These are phyloP conservation scores for Plasmodium reichenowi DNA, from an alignment of 169 alveolate genomes.

Conservation along the genomic window DNA sequence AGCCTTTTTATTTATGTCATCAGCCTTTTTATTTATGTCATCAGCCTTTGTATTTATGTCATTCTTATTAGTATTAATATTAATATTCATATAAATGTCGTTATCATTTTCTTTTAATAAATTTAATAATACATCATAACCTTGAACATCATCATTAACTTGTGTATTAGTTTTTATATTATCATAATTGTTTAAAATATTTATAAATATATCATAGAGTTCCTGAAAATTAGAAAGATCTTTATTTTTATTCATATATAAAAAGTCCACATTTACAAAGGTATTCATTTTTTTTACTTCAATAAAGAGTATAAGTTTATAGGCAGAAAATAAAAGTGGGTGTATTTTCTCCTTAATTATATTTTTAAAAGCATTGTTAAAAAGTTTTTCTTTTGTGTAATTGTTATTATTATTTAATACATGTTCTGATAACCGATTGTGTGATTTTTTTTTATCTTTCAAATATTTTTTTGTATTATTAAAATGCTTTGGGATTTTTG, in stretches of 20 bases:
- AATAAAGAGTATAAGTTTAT: constrained; percentile 56
- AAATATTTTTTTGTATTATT: neutral
- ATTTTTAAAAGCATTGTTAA: constrained; percentile 48
- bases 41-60: too few relatives aligned
- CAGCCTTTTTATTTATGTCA: too few relatives aligned
- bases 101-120: neutral
- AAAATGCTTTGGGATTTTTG: constrained; percentile 5
- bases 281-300: constrained; percentile 58
- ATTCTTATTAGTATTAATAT: too few relatives aligned
- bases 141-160: neutral
- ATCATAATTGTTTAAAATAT: constrained; percentile 11
- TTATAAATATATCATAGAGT: constrained; percentile 23
- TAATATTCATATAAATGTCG: too few relatives aligned
- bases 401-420: neutral
- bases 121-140: neutral
- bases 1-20: neutral
- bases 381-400: constrained; percentile 12
- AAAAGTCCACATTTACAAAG: constrained; percentile 19
- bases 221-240: constrained; percentile 6
- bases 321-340: constrained; percentile 45
- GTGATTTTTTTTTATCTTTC: constrained; percentile 19
- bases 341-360: constrained; percentile 56
- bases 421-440: constrained; percentile 11
- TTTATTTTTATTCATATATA: neutral
- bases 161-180: neutral